Percentiles rank a stretch among this genome's conserved stretches.
Evolutionary conservation across 2,329 filamentous ascomycete genomes (phyloP).

Genomic region (Arthroderma uncinatum): DNA sequence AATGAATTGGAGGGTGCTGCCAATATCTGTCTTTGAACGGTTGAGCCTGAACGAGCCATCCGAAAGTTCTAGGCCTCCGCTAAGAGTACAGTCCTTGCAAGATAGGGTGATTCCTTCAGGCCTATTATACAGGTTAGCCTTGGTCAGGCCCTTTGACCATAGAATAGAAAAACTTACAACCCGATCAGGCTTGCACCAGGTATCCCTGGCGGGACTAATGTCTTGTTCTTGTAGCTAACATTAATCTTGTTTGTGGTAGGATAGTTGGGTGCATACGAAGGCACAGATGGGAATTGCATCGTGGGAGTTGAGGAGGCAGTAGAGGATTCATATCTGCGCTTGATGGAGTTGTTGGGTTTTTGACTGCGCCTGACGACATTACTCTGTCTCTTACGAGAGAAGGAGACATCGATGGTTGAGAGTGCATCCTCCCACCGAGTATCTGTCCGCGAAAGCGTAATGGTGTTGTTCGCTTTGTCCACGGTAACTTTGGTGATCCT

Average conservation of each 20-base stretch:
- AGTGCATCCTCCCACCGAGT: conserved; percentile 16
- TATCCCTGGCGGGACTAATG: neutral
- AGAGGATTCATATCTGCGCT: neutral
- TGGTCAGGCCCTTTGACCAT: neutral
- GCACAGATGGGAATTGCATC: neutral
- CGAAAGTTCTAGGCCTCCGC: conserved; percentile 15
- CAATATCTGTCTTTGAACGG: conserved; percentile 5
- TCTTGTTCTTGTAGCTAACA: neutral
- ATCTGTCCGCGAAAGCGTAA: conserved; percentile 10
- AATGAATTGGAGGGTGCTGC: conserved; percentile 15
- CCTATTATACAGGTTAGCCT: conserved; percentile 7
- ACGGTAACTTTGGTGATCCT: conserved; percentile 7
- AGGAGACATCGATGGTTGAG: conserved; percentile 13
- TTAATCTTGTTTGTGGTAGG: neutral
- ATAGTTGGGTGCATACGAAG: neutral
- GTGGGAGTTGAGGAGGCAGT: neutral
- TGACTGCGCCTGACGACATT: neutral
- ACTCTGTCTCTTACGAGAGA: conserved; percentile 3
- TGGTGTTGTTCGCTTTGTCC: conserved; percentile 1
- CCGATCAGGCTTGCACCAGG: neutral
- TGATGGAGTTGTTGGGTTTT: neutral
- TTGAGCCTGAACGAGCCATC: conserved; percentile 14
- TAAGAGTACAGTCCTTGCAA: conserved; percentile 17
- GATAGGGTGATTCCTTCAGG: conserved; percentile 15
- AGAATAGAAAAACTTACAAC: neutral